Evolutionary conservation across 2,329 filamentous ascomycete species (phyloP).

Genomic region (Phoma sp.): DNA sequence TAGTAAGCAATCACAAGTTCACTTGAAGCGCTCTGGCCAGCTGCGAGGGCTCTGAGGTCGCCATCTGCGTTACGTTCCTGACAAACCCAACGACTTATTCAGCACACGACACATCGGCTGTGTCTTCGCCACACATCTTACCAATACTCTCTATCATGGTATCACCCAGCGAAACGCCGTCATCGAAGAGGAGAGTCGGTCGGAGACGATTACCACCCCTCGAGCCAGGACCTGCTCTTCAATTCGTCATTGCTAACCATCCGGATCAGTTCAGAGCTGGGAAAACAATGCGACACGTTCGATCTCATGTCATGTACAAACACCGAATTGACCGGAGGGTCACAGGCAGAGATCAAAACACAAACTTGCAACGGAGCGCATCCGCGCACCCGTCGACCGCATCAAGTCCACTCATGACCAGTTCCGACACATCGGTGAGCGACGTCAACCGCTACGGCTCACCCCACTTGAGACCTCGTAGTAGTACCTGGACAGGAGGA

Average conservation of each 20-base stretch:
- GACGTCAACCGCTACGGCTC: not conserved
- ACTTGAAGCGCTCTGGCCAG: not conserved
- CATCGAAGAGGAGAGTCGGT: constrained; percentile 34
- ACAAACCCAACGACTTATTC: not conserved
- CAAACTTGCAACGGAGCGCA: constrained; percentile 12
- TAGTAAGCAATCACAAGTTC: not conserved
- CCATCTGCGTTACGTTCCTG: too few species aligned
- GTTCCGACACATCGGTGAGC: constrained; percentile 18
- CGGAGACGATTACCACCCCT: constrained; percentile 42
- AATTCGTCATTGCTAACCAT: constrained; percentile 44
- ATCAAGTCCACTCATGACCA: constrained; percentile 28
- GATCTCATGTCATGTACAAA: constrained; percentile 48
- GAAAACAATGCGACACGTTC: constrained; percentile 41
- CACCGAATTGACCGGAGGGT: constrained; percentile 29
- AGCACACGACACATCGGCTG: not conserved
- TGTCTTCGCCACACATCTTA: not conserved
- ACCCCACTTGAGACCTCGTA: not conserved
- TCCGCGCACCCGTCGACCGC: constrained; percentile 22
- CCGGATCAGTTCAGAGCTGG: constrained; percentile 42
- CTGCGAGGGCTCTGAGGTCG: too few species aligned
- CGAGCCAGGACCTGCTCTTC: constrained; percentile 38
- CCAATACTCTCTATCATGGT: constrained; percentile 20
- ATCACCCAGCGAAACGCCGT: constrained; percentile 27
- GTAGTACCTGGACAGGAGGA: constrained; percentile 3
- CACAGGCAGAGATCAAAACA: constrained; percentile 5